A percentile compares a stretch with the other conserved stretches of the same genome.
Conservation (phyloP, 2,329 filamentous ascomycete genomes). For the Verticillium dahliae region DNA sequence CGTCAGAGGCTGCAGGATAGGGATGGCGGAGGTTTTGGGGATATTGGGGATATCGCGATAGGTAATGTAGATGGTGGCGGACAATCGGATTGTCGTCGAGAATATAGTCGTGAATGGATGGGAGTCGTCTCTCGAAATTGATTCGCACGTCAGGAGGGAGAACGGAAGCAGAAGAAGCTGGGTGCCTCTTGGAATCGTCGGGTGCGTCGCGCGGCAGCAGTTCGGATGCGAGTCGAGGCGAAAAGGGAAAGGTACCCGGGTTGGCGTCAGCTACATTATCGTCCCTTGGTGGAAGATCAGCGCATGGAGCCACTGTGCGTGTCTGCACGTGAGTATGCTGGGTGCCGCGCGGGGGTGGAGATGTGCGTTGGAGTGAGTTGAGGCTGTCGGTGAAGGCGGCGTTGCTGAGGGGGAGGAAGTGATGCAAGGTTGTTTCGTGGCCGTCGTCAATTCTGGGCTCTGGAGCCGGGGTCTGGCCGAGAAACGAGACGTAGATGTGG, state of each 20-base stretch:
- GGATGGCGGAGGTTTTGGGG: neutral
- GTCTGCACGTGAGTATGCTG: neutral
- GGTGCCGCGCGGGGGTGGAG: neutral
- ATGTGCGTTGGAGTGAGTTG: neutral
- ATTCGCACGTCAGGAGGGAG: neutral
- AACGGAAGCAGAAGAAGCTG: neutral
- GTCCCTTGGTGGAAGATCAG: neutral
- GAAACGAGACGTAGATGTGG: neutral
- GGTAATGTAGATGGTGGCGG: neutral
- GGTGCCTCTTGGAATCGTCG: neutral
- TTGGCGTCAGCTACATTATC: neutral
- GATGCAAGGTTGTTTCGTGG: neutral
- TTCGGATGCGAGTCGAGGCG: neutral
- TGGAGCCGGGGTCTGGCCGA: neutral
- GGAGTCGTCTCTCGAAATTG: neutral
- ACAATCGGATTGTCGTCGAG: neutral
- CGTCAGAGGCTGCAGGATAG: neutral
- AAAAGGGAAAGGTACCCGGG: neutral
- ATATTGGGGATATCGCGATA: neutral
- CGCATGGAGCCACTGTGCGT: neutral
- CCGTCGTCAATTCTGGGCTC: neutral
- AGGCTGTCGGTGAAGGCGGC: neutral
- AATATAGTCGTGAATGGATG: neutral
- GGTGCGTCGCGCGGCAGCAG: neutral
- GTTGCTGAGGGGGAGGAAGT: neutral